These are phyloP conservation scores for Piromyces finnis DNA, from an alignment of 192 early-diverging fungal genomes.

Conservation along the genomic window DNA sequence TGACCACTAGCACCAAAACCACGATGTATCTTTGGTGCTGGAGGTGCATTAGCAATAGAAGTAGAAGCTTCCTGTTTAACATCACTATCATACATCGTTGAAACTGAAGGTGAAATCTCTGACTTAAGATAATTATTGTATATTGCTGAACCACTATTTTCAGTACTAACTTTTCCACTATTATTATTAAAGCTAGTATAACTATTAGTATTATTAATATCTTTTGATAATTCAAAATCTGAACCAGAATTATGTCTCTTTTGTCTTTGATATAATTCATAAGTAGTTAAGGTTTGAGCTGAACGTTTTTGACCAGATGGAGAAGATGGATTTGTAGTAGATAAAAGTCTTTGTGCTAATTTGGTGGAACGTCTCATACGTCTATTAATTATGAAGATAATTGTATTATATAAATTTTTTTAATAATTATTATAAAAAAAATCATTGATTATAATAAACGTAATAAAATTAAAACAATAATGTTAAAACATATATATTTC, in stretches of 20 bases:
- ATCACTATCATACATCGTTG: not conserved
- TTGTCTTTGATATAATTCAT: not conserved
- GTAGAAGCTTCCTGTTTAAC: not conserved
- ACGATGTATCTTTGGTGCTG: not conserved
- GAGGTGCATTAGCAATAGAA: not conserved
- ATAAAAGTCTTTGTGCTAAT: not conserved
- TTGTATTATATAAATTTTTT: too few species aligned
- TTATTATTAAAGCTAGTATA: too few species aligned
- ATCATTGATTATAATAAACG: too few species aligned
- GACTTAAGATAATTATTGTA: not conserved
- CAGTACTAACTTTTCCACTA: not conserved
- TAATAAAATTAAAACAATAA: too few species aligned
- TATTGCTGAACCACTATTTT: not conserved
- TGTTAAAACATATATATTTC: too few species aligned
- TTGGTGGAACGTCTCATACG: not conserved
- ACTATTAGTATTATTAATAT: not conserved
- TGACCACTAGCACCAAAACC: not conserved
- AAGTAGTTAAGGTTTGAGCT: not conserved
- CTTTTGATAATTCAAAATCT: not conserved
- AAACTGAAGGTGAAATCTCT: not conserved
- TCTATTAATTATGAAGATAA: too few species aligned
- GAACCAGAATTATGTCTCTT: not conserved
- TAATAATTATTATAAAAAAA: too few species aligned
- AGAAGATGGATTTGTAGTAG: not conserved
- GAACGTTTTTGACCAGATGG: not conserved